Conservation (phyloP, 169 alveolate genomes). For the Plasmodium berghei region DNA sequence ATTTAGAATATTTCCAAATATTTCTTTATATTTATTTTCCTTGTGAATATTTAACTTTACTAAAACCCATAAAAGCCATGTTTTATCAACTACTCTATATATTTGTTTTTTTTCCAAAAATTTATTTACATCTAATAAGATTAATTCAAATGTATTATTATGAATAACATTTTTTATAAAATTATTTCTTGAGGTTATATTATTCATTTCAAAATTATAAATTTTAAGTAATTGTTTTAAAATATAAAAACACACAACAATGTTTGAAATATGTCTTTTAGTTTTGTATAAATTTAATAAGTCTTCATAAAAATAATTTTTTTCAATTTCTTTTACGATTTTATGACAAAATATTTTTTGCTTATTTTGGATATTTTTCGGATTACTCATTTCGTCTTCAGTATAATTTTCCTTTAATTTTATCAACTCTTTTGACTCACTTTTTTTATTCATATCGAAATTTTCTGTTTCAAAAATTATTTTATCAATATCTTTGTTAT, state of each 20-base stretch:
- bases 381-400: not conserved
- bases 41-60: slow-evolving; percentile 67
- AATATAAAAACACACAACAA: slow-evolving; percentile 68
- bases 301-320: slow-evolving; percentile 52
- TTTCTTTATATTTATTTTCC: slow-evolving; percentile 37
- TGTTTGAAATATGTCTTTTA: slow-evolving; percentile 58
- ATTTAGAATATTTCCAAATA: slow-evolving; percentile 26
- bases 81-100: slow-evolving; percentile 65
- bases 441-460: not conserved
- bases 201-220: slow-evolving; percentile 48
- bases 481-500: no score
- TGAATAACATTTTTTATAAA: slow-evolving; percentile 32
- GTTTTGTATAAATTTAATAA: slow-evolving; percentile 35
- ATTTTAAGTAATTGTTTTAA: slow-evolving; percentile 46
- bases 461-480: no score
- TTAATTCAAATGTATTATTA: slow-evolving; percentile 30
- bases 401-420: slow-evolving; percentile 6
- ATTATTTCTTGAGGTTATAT: slow-evolving; percentile 7
- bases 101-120: slow-evolving; percentile 66
- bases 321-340: slow-evolving; percentile 62
- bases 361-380: not conserved
- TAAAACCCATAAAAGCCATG: slow-evolving; percentile 64
- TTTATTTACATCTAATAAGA: slow-evolving; percentile 28
- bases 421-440: not conserved
- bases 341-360: slow-evolving; percentile 30